A percentile compares a stretch with the other conserved stretches of the same genome.
phyloP scores from a whole-genome alignment of 768 basidiomycete species.

The Sistotremastrum niveocremeum region DNA sequence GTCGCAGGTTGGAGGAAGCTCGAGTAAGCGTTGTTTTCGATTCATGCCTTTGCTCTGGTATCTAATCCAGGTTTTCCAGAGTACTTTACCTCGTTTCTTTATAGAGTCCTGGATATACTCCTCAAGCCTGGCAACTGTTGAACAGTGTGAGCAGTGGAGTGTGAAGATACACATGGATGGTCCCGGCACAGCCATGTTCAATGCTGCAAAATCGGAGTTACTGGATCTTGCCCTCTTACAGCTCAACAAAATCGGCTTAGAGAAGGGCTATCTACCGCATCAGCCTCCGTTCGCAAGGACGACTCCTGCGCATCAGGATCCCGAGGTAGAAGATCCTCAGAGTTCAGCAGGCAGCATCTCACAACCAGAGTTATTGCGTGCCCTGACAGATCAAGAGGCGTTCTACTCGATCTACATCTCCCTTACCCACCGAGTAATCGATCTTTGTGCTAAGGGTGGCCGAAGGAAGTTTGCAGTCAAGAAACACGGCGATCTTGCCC shows the following conservation, averaged over 20 bases:
- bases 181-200: conserved; percentile 34
- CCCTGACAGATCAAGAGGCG: conserved; percentile 36
- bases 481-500: conserved; percentile 75
- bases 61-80: conserved; percentile 18
- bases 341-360: conserved; percentile 26
- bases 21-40: conserved; percentile 35
- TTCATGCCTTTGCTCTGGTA: conserved; percentile 1
- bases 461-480: conserved; percentile 77
- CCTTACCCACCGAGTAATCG: conserved; percentile 70
- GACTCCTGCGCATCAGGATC: conserved; percentile 9
- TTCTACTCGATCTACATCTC: conserved; percentile 72
- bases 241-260: conserved; percentile 79
- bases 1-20: conserved; percentile 57
- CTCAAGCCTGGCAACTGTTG: conserved; percentile 71
- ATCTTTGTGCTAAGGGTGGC: conserved; percentile 71
- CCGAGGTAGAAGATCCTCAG: background rate
- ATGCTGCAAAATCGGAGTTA: conserved; percentile 78
- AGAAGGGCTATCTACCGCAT: conserved; percentile 54
- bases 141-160: conserved; percentile 67
- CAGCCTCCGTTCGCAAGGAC: conserved; percentile 59
- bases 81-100: conserved; percentile 51
- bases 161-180: conserved; percentile 34
- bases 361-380: conserved; percentile 44
- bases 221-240: conserved; percentile 63
- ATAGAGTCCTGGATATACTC: conserved; percentile 92